phyloP scores from a whole-genome alignment of 1,284 basidiomycete species.

The Trametes sp. region DNA sequence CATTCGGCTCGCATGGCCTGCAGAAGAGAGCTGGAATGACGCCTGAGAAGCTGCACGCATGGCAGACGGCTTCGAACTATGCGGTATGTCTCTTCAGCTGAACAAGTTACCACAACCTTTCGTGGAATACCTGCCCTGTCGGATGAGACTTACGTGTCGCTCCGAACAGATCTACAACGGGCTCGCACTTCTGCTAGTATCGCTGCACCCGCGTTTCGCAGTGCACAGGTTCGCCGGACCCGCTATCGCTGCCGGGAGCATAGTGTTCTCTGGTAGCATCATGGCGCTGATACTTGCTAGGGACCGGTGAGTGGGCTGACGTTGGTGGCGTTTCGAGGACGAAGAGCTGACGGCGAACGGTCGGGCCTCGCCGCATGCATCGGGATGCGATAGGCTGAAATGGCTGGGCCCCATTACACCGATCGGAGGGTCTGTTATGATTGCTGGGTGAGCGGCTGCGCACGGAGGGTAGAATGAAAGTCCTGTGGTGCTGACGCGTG shows the following conservation, averaged over 20 bases:
- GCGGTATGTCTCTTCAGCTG: conserved; percentile 51
- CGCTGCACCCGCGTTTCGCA: conserved; percentile 74
- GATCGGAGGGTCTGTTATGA: conserved; percentile 76
- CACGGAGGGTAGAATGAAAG: background rate
- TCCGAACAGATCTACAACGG: conserved; percentile 75
- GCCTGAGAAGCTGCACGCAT: conserved; percentile 61
- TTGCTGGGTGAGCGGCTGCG: conserved; percentile 71
- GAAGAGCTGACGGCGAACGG: background rate
- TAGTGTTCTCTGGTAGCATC: conserved; percentile 79
- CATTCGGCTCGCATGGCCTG: conserved; percentile 76
- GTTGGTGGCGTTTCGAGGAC: conserved; percentile 5
- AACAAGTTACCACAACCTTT: background rate
- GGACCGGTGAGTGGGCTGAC: conserved; percentile 53
- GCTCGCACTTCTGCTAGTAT: conserved; percentile 74
- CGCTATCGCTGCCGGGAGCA: conserved; percentile 67
- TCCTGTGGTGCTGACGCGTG: conserved; percentile 11
- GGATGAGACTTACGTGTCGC: background rate
- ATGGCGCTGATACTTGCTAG: conserved; percentile 66
- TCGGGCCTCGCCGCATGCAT: too few species aligned
- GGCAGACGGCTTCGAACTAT: conserved; percentile 70
- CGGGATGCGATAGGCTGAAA: conserved; percentile 52
- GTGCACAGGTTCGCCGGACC: conserved; percentile 73
- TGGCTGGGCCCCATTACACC: conserved; percentile 81
- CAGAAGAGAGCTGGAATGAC: conserved; percentile 57
- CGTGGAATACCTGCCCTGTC: too few species aligned